These are phyloP conservation scores for Pythium angustatum DNA, from an alignment of 352 stramenopile genomes.

Conservation along the genomic window DNA sequence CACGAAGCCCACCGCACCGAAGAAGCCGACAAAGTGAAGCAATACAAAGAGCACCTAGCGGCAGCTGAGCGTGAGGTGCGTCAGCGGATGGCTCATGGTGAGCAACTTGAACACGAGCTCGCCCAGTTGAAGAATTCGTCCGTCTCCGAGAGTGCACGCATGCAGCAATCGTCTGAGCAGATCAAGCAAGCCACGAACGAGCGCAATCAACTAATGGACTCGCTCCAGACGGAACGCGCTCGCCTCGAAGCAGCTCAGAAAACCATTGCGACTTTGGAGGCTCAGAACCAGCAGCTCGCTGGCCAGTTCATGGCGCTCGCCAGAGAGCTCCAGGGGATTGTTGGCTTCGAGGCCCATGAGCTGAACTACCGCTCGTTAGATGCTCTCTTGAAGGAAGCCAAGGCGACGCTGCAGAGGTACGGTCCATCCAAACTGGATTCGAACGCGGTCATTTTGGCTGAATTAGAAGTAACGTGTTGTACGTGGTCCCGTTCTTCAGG, in stretches of 20 bases:
- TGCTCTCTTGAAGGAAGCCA: conserved; percentile 36
- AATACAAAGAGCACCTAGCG: conserved; percentile 37
- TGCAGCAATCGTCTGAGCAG: conserved; percentile 44
- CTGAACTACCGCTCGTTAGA: conserved; percentile 25
- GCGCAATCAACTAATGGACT: conserved; percentile 44
- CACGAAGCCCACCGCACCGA: conserved; percentile 37
- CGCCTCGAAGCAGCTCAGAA: conserved; percentile 38
- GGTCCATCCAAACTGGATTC: no score
- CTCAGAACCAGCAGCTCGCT: conserved; percentile 31
- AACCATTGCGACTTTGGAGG: conserved; percentile 32
- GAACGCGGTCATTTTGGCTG: no score
- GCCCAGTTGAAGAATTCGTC: conserved; percentile 37
- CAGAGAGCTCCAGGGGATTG: conserved; percentile 39
- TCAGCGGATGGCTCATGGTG: conserved; percentile 30
- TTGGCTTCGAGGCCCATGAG: conserved; percentile 19
- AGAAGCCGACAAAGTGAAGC: conserved; percentile 38
- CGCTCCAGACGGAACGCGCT: conserved; percentile 46
- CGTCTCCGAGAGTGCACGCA: conserved; percentile 35
- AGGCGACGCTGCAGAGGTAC: conserved; percentile 39
- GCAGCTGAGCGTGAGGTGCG: conserved; percentile 31
- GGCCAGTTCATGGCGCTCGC: conserved; percentile 46
- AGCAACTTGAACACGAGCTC: conserved; percentile 53
- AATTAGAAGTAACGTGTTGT: no score
- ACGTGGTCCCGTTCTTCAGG: conserved; percentile 15
- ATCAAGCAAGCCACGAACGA: conserved; percentile 45